Conservation (phyloP, 345 rosid genomes). For the Eucalyptus urophylla region DNA sequence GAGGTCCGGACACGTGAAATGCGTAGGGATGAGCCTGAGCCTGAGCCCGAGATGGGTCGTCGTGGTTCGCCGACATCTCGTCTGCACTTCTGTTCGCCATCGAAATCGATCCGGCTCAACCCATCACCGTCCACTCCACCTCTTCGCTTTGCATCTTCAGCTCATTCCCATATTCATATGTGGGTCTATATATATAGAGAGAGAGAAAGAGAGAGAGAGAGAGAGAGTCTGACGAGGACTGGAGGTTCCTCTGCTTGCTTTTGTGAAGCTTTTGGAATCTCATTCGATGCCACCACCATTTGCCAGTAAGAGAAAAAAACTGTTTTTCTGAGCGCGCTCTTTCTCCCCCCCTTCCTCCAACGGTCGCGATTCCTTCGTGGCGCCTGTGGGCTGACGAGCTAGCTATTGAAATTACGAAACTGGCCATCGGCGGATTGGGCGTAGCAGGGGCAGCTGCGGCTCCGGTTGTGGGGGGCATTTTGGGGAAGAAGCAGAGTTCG, state of each 20-base stretch:
- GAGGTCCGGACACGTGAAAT: conserved; percentile 85
- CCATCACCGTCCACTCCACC: not conserved
- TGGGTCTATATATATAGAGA: not conserved
- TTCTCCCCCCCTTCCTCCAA: not conserved
- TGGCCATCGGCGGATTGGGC: not conserved
- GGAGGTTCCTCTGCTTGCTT: not conserved
- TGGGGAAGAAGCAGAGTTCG: not conserved
- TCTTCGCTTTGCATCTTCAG: not conserved
- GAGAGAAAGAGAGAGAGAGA: not conserved
- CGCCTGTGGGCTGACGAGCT: not conserved
- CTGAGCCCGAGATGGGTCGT: conserved; percentile 41
- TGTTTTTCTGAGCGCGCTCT: not conserved
- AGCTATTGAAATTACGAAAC: not conserved
- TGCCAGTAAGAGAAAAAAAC: not conserved
- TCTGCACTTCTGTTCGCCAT: conserved; percentile 27
- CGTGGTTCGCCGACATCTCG: not conserved
- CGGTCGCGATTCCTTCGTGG: conserved; percentile 32
- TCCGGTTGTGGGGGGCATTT: not conserved
- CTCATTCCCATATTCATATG: not conserved
- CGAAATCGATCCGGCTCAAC: not conserved
- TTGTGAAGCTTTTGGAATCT: not conserved
- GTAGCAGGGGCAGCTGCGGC: not conserved
- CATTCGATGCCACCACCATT: not conserved
- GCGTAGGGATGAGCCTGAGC: conserved; percentile 13
- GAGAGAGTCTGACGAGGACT: not conserved